Evolutionary conservation across 1,284 basidiomycete genomes (phyloP).

Genomic region (Apiotrichum domesticum): DNA sequence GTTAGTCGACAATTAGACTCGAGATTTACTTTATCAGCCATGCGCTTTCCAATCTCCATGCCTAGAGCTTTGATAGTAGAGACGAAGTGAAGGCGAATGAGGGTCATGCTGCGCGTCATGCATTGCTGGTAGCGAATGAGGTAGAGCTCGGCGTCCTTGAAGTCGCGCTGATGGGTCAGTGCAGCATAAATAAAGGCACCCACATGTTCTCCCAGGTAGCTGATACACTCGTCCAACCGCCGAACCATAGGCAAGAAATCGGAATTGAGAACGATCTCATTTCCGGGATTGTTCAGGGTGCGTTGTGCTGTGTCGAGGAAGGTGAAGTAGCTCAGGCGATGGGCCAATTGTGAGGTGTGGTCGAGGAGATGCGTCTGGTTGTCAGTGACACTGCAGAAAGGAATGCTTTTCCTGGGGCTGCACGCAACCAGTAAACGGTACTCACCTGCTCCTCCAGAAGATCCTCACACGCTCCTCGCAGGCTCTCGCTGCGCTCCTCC

Average conservation of each 20-base stretch:
- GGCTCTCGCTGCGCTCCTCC: constrained; percentile 75
- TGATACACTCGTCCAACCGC: constrained; percentile 82
- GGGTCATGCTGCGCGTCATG: constrained; percentile 88
- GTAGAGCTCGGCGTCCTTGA: constrained; percentile 82
- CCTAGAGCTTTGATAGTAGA: constrained; percentile 68
- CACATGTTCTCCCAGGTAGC: constrained; percentile 77
- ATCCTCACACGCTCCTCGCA: constrained; percentile 84
- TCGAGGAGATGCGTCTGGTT: constrained; percentile 63
- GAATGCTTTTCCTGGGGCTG: too few species aligned
- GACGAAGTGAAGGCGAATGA: constrained; percentile 91
- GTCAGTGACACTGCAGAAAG: not conserved
- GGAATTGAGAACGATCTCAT: constrained; percentile 75
- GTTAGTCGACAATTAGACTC: not conserved
- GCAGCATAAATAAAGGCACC: constrained; percentile 36
- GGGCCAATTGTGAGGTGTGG: constrained; percentile 68
- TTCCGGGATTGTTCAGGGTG: constrained; percentile 85
- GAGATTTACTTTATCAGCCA: constrained; percentile 61
- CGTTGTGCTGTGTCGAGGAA: constrained; percentile 82
- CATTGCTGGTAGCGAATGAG: constrained; percentile 90
- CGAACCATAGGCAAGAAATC: constrained; percentile 93
- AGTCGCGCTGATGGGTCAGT: constrained; percentile 60
- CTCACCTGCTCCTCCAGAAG: constrained; percentile 76
- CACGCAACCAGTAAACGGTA: constrained; percentile 3
- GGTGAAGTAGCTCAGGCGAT: constrained; percentile 79
- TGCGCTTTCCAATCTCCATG: constrained; percentile 63